phyloP scores from a whole-genome alignment of 1,284 basidiomycete genomes.

The Sparassis latifolia region DNA sequence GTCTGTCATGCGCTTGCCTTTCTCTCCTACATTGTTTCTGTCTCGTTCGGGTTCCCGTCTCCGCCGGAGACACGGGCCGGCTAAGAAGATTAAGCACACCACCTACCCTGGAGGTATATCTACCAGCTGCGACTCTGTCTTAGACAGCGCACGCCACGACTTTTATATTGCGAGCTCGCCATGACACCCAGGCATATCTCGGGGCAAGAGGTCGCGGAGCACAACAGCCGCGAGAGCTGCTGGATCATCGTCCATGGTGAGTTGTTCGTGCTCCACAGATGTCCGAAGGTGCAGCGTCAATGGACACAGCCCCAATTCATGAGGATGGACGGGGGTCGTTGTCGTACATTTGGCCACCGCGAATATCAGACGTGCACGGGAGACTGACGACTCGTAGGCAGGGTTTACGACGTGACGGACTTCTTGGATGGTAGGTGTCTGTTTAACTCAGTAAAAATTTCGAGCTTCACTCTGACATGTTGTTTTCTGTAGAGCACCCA shows the following conservation, averaged over 20 bases:
- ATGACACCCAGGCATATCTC: conserved; percentile 26
- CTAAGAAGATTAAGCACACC: neutral
- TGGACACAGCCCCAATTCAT: too few species aligned
- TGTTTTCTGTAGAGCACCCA: conserved; percentile 47
- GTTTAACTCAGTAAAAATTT: neutral
- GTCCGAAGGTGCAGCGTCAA: too few species aligned
- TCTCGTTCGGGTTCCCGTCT: conserved; percentile 3
- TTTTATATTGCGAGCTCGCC: neutral
- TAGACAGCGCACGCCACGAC: too few species aligned
- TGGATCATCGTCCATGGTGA: conserved; percentile 87
- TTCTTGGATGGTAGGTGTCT: conserved; percentile 50
- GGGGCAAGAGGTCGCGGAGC: conserved; percentile 58
- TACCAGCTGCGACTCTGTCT: too few species aligned
- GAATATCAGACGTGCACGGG: too few species aligned
- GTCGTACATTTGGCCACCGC: neutral
- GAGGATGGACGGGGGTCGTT: too few species aligned
- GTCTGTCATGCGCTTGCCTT: too few species aligned
- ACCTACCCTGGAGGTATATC: neutral
- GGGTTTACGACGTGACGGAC: conserved; percentile 75
- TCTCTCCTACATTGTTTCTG: too few species aligned
- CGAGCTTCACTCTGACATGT: neutral
- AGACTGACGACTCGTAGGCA: conserved; percentile 29
- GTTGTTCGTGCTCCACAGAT: neutral
- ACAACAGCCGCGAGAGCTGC: conserved; percentile 55
- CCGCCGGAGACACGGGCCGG: conserved; percentile 5